A percentile compares a stretch with the other conserved stretches of the same genome.
phyloP scores from a whole-genome alignment of 2,329 filamentous ascomycete genomes.

The Xylaria hypoxylon region DNA sequence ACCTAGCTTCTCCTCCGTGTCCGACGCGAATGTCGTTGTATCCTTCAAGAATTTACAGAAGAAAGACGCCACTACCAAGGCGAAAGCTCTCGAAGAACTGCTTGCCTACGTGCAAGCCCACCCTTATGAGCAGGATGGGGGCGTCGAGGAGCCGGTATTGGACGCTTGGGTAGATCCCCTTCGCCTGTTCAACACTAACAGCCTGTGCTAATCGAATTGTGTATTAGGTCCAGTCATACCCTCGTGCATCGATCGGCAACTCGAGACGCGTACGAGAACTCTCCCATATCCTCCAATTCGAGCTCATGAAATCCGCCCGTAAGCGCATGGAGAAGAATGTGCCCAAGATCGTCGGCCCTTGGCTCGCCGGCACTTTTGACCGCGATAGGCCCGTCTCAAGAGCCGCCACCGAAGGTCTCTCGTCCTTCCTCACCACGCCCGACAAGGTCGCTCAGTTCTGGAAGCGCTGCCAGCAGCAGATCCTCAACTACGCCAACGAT shows the following conservation, averaged over 20 bases:
- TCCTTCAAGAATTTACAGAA: constrained; percentile 94
- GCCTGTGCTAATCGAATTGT: constrained; percentile 30
- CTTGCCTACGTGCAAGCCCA: constrained; percentile 70
- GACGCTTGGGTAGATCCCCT: constrained; percentile 79
- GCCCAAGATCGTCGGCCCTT: constrained; percentile 83
- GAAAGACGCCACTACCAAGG: constrained; percentile 91
- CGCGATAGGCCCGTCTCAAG: constrained; percentile 80
- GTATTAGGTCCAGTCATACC: constrained; percentile 82
- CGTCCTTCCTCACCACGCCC: constrained; percentile 78
- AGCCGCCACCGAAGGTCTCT: constrained; percentile 81
- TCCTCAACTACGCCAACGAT: constrained; percentile 84
- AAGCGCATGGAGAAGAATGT: constrained; percentile 87
- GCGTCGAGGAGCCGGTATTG: constrained; percentile 82
- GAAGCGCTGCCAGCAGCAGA: constrained; percentile 82
- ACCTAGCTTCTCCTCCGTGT: constrained; percentile 80
- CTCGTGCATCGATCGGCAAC: constrained; percentile 89
- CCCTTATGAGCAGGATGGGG: constrained; percentile 66
- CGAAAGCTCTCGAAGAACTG: constrained; percentile 89
- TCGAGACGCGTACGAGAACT: constrained; percentile 88
- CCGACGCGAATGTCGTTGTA: constrained; percentile 84
- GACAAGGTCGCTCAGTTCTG: constrained; percentile 84
- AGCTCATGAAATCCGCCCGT: constrained; percentile 71
- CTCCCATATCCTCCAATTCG: constrained; percentile 78
- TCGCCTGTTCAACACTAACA: neutral
- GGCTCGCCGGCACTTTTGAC: constrained; percentile 91